Evolutionary conservation across 805 yeast genomes (phyloP).

Genomic region (Cyberlindnera veronae): DNA sequence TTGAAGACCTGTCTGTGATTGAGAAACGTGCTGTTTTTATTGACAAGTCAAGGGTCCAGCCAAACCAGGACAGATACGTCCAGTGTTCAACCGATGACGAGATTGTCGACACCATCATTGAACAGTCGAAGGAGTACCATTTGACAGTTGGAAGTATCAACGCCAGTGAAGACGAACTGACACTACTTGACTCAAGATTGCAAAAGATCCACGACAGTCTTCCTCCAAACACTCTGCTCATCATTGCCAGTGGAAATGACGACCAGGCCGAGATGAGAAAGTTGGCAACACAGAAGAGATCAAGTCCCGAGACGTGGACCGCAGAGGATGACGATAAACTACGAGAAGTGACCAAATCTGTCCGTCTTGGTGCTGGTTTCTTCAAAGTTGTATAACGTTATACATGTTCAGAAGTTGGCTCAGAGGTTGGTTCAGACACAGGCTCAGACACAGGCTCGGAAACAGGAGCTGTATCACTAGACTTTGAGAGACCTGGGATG

Average conservation of each 20-base stretch:
- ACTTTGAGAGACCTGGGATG: constrained; percentile 41
- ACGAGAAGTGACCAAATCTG: constrained; percentile 42
- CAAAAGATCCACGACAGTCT: constrained; percentile 44
- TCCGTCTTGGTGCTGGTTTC: constrained; percentile 60
- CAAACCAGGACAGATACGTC: constrained; percentile 28
- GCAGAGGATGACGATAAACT: constrained; percentile 45
- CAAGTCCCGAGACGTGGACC: constrained; percentile 50
- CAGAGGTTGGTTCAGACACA: not conserved
- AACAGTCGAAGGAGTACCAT: constrained; percentile 24
- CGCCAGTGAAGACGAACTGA: constrained; percentile 32
- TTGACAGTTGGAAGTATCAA: constrained; percentile 53
- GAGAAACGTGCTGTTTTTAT: constrained; percentile 31
- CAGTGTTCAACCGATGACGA: constrained; percentile 60
- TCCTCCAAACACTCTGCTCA: constrained; percentile 57
- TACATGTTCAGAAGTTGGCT: not conserved
- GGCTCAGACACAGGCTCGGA: not conserved
- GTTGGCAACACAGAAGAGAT: constrained; percentile 42
- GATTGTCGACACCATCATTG: constrained; percentile 39
- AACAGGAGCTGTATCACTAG: not conserved
- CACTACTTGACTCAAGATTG: constrained; percentile 41
- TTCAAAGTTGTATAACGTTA: constrained; percentile 34
- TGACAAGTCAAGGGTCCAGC: constrained; percentile 31
- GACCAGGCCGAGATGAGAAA: constrained; percentile 46
- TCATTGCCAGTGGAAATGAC: constrained; percentile 63
- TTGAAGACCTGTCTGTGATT: constrained; percentile 34